Evolutionary conservation across 306 rosid species (phyloP).

Genomic region (Gynostemma pentaphyllum): DNA sequence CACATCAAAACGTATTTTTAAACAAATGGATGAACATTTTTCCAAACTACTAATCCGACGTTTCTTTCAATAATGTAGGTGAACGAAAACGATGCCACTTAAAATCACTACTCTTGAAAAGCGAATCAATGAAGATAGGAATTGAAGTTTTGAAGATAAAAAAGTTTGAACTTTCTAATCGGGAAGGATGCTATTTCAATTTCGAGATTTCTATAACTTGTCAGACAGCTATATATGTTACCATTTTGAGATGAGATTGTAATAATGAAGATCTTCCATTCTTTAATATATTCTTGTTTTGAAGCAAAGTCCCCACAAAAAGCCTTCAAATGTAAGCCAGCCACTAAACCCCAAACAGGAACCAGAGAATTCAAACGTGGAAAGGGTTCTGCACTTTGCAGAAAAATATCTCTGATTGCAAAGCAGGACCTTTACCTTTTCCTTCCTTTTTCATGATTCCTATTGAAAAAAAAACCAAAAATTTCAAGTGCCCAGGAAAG

Average conservation of each 20-base stretch:
- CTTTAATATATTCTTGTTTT: not conserved
- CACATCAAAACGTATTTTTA: not conserved
- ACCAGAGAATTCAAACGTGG: not conserved
- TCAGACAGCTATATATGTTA: too few relatives aligned
- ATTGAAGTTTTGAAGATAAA: too few relatives aligned
- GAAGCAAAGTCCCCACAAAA: not conserved
- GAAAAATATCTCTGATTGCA: not conserved
- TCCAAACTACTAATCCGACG: not conserved
- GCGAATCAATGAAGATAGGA: not conserved
- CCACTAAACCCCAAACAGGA: not conserved
- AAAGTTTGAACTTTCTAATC: too few relatives aligned
- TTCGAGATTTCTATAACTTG: too few relatives aligned
- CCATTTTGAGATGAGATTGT: not conserved
- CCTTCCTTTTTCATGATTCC: not conserved
- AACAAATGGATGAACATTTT: not conserved
- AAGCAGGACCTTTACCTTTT: not conserved
- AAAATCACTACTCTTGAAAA: not conserved
- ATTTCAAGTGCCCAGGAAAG: not conserved
- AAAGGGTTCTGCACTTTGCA: not conserved
- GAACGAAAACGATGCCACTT: too few relatives aligned
- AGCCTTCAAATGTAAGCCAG: not conserved
- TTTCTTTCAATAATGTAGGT: too few relatives aligned
- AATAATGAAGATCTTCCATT: not conserved
- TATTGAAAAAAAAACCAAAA: not conserved
- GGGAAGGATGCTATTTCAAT: too few relatives aligned